Evolutionary conservation across 2,329 filamentous ascomycete genomes (phyloP), one percentile per base, ranked within the genome.

Genomic region (Macrophomina pseudophaseolina): DNA sequence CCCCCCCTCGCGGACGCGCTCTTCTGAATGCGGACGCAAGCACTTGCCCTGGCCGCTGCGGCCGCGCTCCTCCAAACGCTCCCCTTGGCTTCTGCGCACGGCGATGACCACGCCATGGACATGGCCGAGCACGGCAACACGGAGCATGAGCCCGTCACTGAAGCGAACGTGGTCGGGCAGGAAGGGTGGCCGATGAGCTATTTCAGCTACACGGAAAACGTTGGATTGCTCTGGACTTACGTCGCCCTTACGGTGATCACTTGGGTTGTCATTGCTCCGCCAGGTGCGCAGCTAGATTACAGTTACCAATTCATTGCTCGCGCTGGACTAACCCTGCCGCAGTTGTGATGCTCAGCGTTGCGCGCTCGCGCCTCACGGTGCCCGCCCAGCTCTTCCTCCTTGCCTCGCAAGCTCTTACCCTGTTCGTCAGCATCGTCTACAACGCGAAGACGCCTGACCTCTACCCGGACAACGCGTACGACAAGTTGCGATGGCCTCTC

Each of bases 291-390:
- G 66, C 71, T 69, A 66, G 68, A 68, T 53, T 62, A 70, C 48
- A 54, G 48, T 71, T 40, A 54, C 65, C 28, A 62, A 11, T 30
- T 28, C 7, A 49, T 28, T 54, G 68, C 59, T 35, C 74, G 52
- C 72, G 70, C 4, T 12, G 70, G 9, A 73, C 76, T 74, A 67
- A 74, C 67, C 65, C 49, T 59, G 7, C 35, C 5, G 7, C 72
- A 95, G 92, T 88, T 70, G 89, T 97, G 58, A 92, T 97, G 88
- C 84, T 98, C 70, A 97, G 93, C 65, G 83, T 97, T 69, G 90
- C 90, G 42, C 88, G 87, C 68, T 97, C 94, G 51, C 86, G 90
- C 69, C 89, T 91, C 72, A 90, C 90, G 1, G 82, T 97, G 2
- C 82, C 85, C 0, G 79, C 84, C 1, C 94, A 97, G 74, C 84